Evolutionary conservation across 768 basidiomycete species (phyloP), one percentile per base, ranked within the genome.

Genomic region (Rhodotorula graminis): DNA sequence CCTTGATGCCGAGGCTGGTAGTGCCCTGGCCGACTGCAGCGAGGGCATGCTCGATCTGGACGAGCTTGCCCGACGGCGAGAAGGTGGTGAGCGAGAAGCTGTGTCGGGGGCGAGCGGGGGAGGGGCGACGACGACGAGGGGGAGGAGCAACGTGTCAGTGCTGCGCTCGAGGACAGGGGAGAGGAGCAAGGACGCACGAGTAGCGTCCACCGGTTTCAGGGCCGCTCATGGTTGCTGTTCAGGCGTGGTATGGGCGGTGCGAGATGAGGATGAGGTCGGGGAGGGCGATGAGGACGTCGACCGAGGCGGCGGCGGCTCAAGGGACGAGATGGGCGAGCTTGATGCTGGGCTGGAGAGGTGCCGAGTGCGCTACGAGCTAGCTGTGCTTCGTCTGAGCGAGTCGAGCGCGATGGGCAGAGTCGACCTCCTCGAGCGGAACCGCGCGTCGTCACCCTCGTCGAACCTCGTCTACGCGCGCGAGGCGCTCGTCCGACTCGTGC

Each of bases 31-130:
- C 87, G 70, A 98, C 95, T 46, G 94, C 94, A 67, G 96, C 96
- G 72, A 99, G 85, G 59, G 96, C 96, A 83, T 99, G 96, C 84
- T 99, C 96, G 81, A 99, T 99, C 85, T 99, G 96, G 71, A 99
- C 95, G 63, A 99, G 87, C 86, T 83, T 79, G 52, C 71, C 75
- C 40, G 76, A 72, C 65, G 96, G 96, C 52, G 93, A 96, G 87
- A 99, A 99, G 78, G 96, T 95, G 23, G 96, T 99, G 74, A 99
- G 87, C 76, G 96, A 99, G 85, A 96, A 99, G 37, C 76, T 74
- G 60, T 15, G 37, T 37, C 37, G 37, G n/a, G n/a, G n/a, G 37
- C 42, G 44, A 25, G 60, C 10, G 27, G 5, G 42, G 33, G 53
- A 18, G 10, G 29, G 14, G 6, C 5, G 44, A 46, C 44, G 44